phyloP scores from a whole-genome alignment of 192 early-diverging fungal species.

The Dispira parvispora region DNA sequence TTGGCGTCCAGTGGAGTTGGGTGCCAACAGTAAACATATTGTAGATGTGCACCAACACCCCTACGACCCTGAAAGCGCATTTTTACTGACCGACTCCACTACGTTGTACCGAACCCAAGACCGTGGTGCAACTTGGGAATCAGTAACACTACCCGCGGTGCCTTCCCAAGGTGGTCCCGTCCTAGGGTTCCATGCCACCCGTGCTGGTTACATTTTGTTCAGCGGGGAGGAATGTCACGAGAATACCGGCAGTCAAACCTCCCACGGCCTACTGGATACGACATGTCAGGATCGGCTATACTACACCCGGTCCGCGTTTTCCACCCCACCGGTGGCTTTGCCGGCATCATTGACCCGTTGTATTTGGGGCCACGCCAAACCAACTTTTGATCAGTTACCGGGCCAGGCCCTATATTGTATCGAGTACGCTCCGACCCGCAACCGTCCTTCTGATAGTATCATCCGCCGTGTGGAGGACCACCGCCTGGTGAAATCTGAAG shows the following conservation, averaged over 20 bases:
- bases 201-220: constrained; percentile 47
- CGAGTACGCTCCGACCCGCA: constrained; percentile 9
- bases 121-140: constrained; percentile 35
- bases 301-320: constrained; percentile 57
- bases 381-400: neutral
- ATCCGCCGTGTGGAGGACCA: constrained; percentile 18
- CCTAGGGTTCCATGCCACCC: constrained; percentile 52
- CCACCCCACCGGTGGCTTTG: constrained; percentile 29
- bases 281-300: constrained; percentile 46
- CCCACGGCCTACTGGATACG: constrained; percentile 17
- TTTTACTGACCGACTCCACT: constrained; percentile 27
- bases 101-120: constrained; percentile 44
- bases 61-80: constrained; percentile 22
- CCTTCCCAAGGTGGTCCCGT: constrained; percentile 18
- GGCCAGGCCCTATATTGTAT: constrained; percentile 8
- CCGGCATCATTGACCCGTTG: constrained; percentile 36
- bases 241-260: constrained; percentile 19
- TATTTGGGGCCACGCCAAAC: constrained; percentile 29
- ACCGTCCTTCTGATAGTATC: constrained; percentile 15
- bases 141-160: constrained; percentile 25
- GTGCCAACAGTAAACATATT: constrained; percentile 1
- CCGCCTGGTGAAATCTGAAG: constrained; percentile 51
- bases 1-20: neutral
- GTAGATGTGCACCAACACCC: constrained; percentile 15
- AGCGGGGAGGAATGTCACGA: constrained; percentile 33